Conservation (phyloP, 1,139 yeast species). For the Saccharomyces uvarum region DNA sequence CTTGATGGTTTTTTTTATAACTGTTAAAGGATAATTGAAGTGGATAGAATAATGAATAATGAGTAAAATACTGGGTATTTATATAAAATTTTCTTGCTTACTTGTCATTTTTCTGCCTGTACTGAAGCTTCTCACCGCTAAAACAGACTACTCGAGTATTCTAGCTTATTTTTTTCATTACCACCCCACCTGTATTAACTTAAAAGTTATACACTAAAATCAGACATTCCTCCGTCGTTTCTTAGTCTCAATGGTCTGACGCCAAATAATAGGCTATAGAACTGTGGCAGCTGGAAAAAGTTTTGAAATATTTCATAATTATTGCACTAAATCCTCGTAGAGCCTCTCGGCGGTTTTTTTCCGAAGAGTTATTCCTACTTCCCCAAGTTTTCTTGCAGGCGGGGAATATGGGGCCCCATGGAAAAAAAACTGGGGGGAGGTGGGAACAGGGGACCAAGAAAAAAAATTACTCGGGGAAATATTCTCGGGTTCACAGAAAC, state of each 20-base stretch:
- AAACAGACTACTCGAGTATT: not conserved
- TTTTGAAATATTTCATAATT: not conserved
- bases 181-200: not conserved
- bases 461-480: not conserved
- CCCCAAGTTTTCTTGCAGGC: conserved; percentile 1
- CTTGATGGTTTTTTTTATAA: not conserved
- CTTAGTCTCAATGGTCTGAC: not conserved
- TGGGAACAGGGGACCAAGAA: not conserved
- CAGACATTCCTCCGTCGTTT: not conserved
- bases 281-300: not conserved
- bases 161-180: not conserved
- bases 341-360: not conserved
- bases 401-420: conserved; percentile 1
- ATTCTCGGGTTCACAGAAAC: not conserved
- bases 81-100: not conserved
- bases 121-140: not conserved
- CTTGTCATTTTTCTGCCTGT: not conserved
- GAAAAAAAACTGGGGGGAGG: not conserved
- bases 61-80: not conserved
- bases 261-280: not conserved
- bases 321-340: not conserved
- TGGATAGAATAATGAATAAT: not conserved
- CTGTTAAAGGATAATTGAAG: not conserved
- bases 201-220: not conserved
- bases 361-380: not conserved